phyloP scores from a whole-genome alignment of 106 monocot genomes.

The Agapanthus africanus region DNA sequence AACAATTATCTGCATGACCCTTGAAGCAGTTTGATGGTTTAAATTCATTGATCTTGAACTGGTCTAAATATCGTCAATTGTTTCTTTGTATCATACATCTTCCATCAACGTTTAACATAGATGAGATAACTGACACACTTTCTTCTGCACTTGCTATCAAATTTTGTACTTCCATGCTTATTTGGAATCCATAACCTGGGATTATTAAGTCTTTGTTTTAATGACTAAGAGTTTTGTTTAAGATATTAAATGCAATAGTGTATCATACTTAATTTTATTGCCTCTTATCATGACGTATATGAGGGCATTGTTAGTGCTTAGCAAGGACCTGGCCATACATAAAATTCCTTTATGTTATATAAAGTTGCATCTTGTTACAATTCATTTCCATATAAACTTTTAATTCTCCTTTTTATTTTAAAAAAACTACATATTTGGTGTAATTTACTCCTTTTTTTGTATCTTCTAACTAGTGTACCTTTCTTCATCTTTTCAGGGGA shows the following conservation, averaged over 20 bases:
- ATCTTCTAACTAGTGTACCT: no score
- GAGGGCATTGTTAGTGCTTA: neutral
- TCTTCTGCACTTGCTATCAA: no score
- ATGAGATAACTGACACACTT: no score
- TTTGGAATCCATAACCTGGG: no score
- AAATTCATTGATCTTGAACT: no score
- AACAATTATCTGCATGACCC: no score
- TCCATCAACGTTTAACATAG: no score
- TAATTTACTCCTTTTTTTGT: neutral
- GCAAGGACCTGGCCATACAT: neutral
- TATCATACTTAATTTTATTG: neutral
- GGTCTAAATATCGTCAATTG: no score
- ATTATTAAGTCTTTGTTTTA: no score
- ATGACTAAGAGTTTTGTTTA: neutral
- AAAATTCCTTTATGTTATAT: neutral
- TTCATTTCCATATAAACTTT: neutral
- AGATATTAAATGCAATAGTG: neutral
- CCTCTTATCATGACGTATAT: neutral
- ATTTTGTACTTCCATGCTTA: no score
- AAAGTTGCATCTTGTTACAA: neutral
- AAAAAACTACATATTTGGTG: neutral
- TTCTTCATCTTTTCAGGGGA: slow-evolving; percentile 46
- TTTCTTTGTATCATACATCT: no score
- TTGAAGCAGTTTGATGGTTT: no score
- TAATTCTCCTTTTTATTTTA: neutral